Evolutionary conservation across 306 rosid species (phyloP).

Genomic region (Fragaria vesca): DNA sequence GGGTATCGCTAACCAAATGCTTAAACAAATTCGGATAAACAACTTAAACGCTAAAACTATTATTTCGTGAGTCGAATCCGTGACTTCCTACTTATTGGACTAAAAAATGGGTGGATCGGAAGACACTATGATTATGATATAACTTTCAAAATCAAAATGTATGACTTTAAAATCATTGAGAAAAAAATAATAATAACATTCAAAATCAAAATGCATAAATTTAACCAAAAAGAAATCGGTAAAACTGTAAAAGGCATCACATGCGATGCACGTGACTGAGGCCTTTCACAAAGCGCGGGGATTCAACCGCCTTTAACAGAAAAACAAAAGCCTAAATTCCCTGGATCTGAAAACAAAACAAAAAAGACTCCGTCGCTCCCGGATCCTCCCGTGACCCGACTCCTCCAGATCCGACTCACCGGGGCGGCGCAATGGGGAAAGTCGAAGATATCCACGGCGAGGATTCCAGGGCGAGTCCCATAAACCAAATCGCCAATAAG

Average conservation of each 20-base stretch:
- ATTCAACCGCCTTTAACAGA: not conserved
- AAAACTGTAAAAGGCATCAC: not conserved
- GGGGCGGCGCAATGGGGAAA: slow-evolving; percentile 44
- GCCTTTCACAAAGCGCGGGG: not conserved
- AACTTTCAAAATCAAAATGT: no score
- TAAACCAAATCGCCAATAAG: not conserved
- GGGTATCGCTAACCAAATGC: no score
- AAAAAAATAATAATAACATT: no score
- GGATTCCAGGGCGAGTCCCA: not conserved
- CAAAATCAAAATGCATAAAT: no score
- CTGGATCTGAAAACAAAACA: not conserved
- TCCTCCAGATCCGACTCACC: slow-evolving; percentile 2
- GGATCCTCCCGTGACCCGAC: not conserved
- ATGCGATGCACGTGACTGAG: not conserved
- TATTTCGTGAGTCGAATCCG: no score
- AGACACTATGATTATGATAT: no score
- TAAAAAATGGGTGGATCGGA: no score
- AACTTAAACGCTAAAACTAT: no score
- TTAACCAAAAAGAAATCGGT: no score
- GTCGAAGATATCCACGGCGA: slow-evolving; percentile 42
- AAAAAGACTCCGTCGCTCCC: not conserved
- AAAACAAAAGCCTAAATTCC: not conserved
- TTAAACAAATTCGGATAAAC: no score
- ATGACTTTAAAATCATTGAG: no score
- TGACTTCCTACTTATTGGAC: no score